These are phyloP conservation scores for Calycina herbarum DNA, from an alignment of 2,329 filamentous ascomycete genomes.

Conservation along the genomic window DNA sequence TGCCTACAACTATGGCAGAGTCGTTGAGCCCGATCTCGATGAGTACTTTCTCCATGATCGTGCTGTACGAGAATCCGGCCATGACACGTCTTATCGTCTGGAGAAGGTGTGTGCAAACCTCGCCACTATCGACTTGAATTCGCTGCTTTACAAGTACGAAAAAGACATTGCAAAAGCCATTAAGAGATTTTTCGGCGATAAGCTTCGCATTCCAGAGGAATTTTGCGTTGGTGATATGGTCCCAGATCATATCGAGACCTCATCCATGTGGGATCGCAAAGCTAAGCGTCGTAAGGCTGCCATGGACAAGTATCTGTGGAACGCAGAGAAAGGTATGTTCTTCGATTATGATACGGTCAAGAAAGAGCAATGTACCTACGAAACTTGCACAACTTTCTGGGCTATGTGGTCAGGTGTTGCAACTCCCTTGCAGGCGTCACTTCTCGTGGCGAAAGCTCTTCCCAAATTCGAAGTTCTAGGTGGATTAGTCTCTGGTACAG, in stretches of 20 bases:
- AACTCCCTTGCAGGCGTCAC: conserved; percentile 80
- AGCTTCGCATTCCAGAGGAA: conserved; percentile 76
- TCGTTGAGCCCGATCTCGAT: conserved; percentile 85
- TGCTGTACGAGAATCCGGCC: conserved; percentile 91
- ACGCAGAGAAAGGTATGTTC: conserved; percentile 89
- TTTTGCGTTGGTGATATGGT: conserved; percentile 71
- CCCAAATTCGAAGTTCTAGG: conserved; percentile 87
- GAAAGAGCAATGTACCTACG: conserved; percentile 79
- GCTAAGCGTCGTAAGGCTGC: conserved; percentile 79
- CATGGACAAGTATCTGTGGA: conserved; percentile 94
- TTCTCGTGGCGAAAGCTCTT: conserved; percentile 76
- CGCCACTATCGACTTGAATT: conserved; percentile 93
- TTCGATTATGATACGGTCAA: conserved; percentile 93
- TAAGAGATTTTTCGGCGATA: conserved; percentile 79
- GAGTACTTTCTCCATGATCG: conserved; percentile 96
- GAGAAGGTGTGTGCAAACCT: conserved; percentile 85
- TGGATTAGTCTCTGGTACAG: conserved; percentile 84
- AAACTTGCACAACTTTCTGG: conserved; percentile 94
- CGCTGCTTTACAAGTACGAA: conserved; percentile 95
- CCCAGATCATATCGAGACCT: conserved; percentile 73
- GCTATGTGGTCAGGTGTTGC: conserved; percentile 93
- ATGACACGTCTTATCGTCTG: conserved; percentile 93
- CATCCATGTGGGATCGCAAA: conserved; percentile 85
- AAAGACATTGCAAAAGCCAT: conserved; percentile 88
- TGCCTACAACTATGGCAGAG: conserved; percentile 77